Evolutionary conservation across 345 rosid species (phyloP).

Genomic region (Balakata baccata): DNA sequence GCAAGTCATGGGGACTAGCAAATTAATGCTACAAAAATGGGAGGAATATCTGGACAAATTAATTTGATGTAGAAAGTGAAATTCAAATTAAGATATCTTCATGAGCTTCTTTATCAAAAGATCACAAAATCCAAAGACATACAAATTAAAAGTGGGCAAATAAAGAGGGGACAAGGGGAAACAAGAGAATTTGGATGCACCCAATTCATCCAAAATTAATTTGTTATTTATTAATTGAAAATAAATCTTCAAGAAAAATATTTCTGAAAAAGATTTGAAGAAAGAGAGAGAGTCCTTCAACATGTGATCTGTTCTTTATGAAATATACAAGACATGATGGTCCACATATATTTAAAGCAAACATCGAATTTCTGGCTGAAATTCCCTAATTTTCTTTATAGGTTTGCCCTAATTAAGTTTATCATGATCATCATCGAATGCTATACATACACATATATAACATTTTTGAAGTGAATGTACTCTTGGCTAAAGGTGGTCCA

Average conservation of each 20-base stretch:
- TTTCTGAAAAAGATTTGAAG: no score
- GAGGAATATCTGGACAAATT: no score
- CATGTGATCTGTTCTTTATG: no score
- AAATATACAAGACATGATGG: no score
- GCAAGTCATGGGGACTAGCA: no score
- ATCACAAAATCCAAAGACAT: not conserved
- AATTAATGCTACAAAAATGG: no score
- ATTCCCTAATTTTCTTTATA: not conserved
- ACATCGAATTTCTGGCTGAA: not conserved
- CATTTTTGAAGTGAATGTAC: not conserved
- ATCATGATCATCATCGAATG: not conserved
- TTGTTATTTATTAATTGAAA: no score
- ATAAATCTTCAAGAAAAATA: no score
- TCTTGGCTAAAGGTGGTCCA: not conserved
- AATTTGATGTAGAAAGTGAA: not conserved
- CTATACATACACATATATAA: not conserved
- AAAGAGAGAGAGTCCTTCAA: no score
- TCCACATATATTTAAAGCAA: no score
- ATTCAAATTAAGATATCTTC: not conserved
- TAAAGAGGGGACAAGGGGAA: not conserved
- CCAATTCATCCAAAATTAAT: no score
- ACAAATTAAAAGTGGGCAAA: not conserved
- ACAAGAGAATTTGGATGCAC: not conserved
- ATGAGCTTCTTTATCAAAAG: conserved; percentile 1
- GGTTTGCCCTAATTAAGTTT: not conserved